These are phyloP conservation scores for Erysiphe neolycopersici DNA, from an alignment of 2,329 filamentous ascomycete species.

Conservation along the genomic window DNA sequence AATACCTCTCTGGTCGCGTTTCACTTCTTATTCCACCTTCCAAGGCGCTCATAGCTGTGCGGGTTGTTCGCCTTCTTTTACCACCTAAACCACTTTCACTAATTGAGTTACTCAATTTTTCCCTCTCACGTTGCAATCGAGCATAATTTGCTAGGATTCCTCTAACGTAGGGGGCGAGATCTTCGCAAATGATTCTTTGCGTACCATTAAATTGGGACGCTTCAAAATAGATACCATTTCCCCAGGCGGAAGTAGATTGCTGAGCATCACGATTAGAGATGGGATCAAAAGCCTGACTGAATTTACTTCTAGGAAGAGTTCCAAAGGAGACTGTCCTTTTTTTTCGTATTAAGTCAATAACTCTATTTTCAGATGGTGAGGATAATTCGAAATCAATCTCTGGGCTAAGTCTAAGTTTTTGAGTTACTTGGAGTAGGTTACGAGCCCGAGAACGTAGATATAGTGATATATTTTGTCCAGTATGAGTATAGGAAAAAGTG, in stretches of 20 bases:
- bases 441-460: conserved; percentile 10
- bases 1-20: conserved; percentile 47
- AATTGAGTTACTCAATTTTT: conserved; percentile 32
- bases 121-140: conserved; percentile 38
- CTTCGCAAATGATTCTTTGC: conserved; percentile 35
- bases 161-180: conserved; percentile 78
- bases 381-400: conserved; percentile 7
- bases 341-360: conserved; percentile 7
- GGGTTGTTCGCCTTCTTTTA: conserved; percentile 41
- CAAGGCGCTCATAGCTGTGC: conserved; percentile 48
- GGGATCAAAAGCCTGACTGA: conserved; percentile 32
- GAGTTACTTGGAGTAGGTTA: conserved; percentile 9
- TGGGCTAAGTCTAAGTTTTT: conserved; percentile 5
- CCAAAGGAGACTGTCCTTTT: conserved; percentile 2
- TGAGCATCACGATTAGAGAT: conserved; percentile 18
- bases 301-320: conserved; percentile 22
- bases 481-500: conserved; percentile 4
- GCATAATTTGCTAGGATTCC: conserved; percentile 56
- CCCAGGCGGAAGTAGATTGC: conserved; percentile 14
- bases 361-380: conserved; percentile 5
- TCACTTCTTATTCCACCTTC: conserved; percentile 44
- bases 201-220: conserved; percentile 56
- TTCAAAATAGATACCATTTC: conserved; percentile 21
- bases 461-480: conserved; percentile 7
- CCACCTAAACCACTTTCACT: conserved; percentile 24